phyloP scores from a whole-genome alignment of 116 monocot species.

The Iris pallida region DNA sequence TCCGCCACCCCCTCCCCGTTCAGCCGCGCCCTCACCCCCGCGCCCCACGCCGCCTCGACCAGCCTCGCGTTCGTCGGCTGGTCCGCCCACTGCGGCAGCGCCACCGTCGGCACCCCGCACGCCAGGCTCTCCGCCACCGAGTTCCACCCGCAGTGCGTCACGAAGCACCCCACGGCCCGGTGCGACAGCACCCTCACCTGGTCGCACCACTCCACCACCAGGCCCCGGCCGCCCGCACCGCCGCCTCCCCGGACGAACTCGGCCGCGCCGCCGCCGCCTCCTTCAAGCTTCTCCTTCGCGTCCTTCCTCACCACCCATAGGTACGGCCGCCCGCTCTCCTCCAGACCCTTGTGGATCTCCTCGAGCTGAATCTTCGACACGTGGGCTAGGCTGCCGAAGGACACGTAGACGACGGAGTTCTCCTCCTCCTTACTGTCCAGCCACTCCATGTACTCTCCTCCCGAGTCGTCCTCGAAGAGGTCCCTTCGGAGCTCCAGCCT shows the following conservation, averaged over 20 bases:
- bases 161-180: conserved; percentile 28
- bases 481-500: not conserved
- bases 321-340: conserved; percentile 19
- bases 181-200: conserved; percentile 6
- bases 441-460: conserved; percentile 36
- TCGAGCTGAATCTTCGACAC: conserved; percentile 20
- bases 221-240: not conserved
- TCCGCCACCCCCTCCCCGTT: conserved; percentile 15
- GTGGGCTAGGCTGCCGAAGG: conserved; percentile 25
- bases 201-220: conserved; percentile 23
- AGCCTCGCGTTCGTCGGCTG: conserved; percentile 31
- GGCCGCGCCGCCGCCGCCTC: too few relatives aligned
- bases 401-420: conserved; percentile 49
- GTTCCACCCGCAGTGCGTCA: conserved; percentile 84
- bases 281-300: not conserved
- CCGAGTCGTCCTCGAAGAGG: conserved; percentile 17
- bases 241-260: too few relatives aligned
- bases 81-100: conserved; percentile 26
- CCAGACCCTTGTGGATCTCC: conserved; percentile 17
- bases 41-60: conserved; percentile 20
- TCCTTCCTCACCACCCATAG: conserved; percentile 36
- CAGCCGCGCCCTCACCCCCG: conserved; percentile 12
- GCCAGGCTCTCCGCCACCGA: conserved; percentile 48
- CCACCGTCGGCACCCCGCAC: conserved; percentile 37
- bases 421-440: conserved; percentile 26